These are phyloP conservation scores for Alliaria petiolata DNA, from an alignment of 345 rosid species.

Conservation along the genomic window DNA sequence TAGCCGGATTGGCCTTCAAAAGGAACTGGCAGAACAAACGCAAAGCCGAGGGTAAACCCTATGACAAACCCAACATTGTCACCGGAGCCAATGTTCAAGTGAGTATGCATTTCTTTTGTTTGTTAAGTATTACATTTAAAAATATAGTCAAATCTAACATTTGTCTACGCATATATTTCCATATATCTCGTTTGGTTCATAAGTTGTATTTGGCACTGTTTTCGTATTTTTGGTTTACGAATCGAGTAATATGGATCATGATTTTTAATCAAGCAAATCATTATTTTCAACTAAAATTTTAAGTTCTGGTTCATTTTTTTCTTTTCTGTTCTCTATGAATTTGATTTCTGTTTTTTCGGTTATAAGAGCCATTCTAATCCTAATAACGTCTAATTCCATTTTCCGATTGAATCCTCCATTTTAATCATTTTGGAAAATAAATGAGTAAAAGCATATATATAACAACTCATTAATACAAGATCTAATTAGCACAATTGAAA, in stretches of 20 bases:
- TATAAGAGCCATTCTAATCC: too few species aligned
- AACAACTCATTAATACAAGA: background rate
- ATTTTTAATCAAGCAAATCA: background rate
- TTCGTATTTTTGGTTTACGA: background rate
- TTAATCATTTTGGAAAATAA: too few species aligned
- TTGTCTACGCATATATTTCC: background rate
- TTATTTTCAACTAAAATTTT: background rate
- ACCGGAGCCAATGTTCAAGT: slow-evolving; percentile 98
- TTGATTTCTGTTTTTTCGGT: too few species aligned
- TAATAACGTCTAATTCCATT: too few species aligned
- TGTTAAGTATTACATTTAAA: too few species aligned
- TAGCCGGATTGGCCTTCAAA: slow-evolving; percentile 91
- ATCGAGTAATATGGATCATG: background rate
- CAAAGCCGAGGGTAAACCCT: slow-evolving; percentile 76
- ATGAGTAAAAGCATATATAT: background rate
- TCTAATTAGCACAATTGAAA: background rate
- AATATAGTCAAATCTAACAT: background rate
- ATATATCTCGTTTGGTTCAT: background rate
- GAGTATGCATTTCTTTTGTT: background rate
- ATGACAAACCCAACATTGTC: slow-evolving; percentile 85
- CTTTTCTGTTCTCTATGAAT: too few species aligned
- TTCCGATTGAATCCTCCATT: too few species aligned
- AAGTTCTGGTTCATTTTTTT: background rate
- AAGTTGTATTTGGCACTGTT: background rate
- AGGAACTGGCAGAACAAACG: slow-evolving; percentile 94